phyloP scores from a whole-genome alignment of 805 yeast genomes.

The Candida stauntonica region DNA sequence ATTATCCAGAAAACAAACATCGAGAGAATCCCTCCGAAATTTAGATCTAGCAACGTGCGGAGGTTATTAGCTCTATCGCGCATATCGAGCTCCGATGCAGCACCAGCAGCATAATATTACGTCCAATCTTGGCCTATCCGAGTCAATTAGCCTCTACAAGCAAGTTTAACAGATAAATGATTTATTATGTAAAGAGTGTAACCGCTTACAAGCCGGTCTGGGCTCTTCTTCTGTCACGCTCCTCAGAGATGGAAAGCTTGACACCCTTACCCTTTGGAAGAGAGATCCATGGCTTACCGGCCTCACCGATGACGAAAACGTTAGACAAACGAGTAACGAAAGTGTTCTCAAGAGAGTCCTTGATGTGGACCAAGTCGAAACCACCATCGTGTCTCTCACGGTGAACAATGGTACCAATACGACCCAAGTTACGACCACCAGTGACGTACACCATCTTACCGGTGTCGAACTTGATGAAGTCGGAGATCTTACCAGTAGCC shows the following conservation, averaged over 20 bases:
- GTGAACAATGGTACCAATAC: conserved; percentile 94
- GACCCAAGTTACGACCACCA: conserved; percentile 98
- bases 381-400: conserved; percentile 98
- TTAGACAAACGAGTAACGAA: conserved; percentile 92
- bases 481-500: conserved; percentile 91
- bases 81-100: too few species aligned
- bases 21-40: too few species aligned
- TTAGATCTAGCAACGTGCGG: too few species aligned
- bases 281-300: conserved; percentile 89
- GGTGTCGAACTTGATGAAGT: conserved; percentile 86
- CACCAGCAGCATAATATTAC: too few species aligned
- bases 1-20: too few species aligned
- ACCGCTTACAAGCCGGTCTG: conserved; percentile 36
- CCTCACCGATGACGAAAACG: conserved; percentile 94
- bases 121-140: too few species aligned
- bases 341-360: conserved; percentile 91
- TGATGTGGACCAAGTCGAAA: conserved; percentile 94
- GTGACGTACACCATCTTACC: conserved; percentile 91
- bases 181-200: conserved; percentile 8
- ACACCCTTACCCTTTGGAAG: conserved; percentile 99
- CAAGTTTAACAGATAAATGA: neutral
- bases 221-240: conserved; percentile 98
- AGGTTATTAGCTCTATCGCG: too few species aligned
- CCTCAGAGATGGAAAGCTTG: conserved; percentile 92
- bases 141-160: neutral